These are phyloP conservation scores for Dendryphion nanum DNA, from an alignment of 2,329 filamentous ascomycete genomes.

Conservation along the genomic window DNA sequence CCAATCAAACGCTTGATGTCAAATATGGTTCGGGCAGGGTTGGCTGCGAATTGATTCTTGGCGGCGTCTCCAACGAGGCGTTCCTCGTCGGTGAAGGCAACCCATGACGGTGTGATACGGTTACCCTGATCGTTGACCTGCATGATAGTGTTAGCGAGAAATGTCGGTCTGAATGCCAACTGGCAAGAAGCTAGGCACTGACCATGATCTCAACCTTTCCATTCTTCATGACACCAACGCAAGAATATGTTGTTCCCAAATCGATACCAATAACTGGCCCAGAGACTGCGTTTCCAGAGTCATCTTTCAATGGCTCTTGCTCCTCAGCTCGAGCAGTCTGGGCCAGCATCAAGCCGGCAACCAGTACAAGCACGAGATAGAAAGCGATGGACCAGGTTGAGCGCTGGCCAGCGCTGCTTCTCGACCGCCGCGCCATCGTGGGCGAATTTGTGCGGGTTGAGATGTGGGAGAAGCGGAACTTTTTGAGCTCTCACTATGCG, in stretches of 20 bases:
- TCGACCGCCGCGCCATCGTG: slow-evolving; percentile 60
- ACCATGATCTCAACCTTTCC: slow-evolving; percentile 45
- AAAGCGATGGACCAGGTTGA: slow-evolving; percentile 85
- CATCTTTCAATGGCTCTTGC: slow-evolving; percentile 64
- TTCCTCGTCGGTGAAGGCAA: slow-evolving; percentile 96
- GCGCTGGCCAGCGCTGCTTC: slow-evolving; percentile 66
- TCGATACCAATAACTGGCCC: slow-evolving; percentile 39
- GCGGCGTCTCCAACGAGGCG: slow-evolving; percentile 90
- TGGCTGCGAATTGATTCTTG: slow-evolving; percentile 49
- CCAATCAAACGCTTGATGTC: slow-evolving; percentile 53
- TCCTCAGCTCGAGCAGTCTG: slow-evolving; percentile 71
- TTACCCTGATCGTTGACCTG: slow-evolving; percentile 32
- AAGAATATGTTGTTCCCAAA: slow-evolving; percentile 38
- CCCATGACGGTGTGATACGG: slow-evolving; percentile 65
- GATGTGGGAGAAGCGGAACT: slow-evolving; percentile 8
- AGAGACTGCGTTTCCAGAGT: slow-evolving; percentile 55
- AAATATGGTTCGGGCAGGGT: slow-evolving; percentile 51
- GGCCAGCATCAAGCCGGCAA: slow-evolving; percentile 79
- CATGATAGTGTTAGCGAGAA: slow-evolving; percentile 11
- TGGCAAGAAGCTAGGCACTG: slow-evolving; percentile 42
- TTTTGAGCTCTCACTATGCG: too few species aligned
- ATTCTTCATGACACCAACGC: slow-evolving; percentile 42
- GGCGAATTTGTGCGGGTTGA: slow-evolving; percentile 20
- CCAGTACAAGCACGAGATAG: slow-evolving; percentile 88
- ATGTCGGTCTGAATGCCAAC: not conserved